Evolutionary conservation across 2,329 filamentous ascomycete genomes (phyloP), one percentile per base, ranked within the genome.

Genomic region (Alternaria triticina): DNA sequence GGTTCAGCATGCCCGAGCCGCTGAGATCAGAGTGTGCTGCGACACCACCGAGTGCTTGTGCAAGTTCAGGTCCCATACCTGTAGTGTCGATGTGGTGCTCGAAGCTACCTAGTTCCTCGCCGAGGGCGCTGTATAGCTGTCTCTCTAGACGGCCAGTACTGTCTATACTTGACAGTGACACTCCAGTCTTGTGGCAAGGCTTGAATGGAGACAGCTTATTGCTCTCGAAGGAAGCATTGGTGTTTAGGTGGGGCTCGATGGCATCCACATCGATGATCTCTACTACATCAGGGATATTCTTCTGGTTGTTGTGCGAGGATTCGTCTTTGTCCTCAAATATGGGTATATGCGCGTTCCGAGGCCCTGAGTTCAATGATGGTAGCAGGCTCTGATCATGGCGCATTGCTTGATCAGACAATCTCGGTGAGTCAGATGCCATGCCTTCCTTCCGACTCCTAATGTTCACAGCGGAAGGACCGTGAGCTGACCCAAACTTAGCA

Each of bases 391-490:
- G 61, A 30, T 74, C 67, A 22, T 74, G 69, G 10, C 68, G 65
- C 17, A 55, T 28, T 10, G 52, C 56, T 17, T 63, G 59, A 9
- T 68, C 57, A n/a, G 62, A 45, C 7, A 36, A 43, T 11, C 28
- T 61, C 25, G 62, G 58, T 9, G 57, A 54, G 15, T 51, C 61
- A 30, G 44, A 49, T 4, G 59, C 45, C n/a, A 68, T 23, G 10
- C 68, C 72, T 57, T 78, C 75, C 47, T 78, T 79, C 28, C 71
- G 70, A 25, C 71, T 73, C 58, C 69, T 75, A 5, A 74, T 33
- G 10, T 62, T 68, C 2, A 28, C 23, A 6, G 59, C 62, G 2
- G 62, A 67, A 2, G 72, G 69, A 12, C 52, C 56, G 10, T 71
- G 67, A 11, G 62, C 66, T 6, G 73, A 71, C 49, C 66, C 70